Evolutionary conservation across 2,329 filamentous ascomycete genomes (phyloP).

Genomic region (Fusarium coffeatum): DNA sequence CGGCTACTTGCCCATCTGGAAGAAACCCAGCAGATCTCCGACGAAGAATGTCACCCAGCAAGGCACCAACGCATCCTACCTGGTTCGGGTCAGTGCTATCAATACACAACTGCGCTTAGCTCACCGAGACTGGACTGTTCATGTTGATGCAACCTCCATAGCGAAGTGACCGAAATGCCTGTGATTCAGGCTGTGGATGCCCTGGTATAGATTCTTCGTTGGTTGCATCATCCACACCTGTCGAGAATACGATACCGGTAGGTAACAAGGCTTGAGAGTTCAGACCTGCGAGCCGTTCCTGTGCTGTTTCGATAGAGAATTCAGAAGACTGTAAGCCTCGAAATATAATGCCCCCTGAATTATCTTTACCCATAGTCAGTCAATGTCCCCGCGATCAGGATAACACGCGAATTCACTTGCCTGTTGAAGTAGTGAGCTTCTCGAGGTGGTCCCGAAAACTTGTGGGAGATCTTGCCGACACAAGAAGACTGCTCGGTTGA

Average conservation of each 20-base stretch:
- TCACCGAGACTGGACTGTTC: conserved; percentile 76
- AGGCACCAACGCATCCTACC: conserved; percentile 87
- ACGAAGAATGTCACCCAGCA: conserved; percentile 82
- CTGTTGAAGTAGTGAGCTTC: conserved; percentile 25
- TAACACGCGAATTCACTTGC: conserved; percentile 10
- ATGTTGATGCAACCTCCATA: conserved; percentile 78
- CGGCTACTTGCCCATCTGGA: conserved; percentile 66
- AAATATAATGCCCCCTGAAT: conserved; percentile 54
- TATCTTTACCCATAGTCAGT: conserved; percentile 13
- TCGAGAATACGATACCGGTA: conserved; percentile 39
- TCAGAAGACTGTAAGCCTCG: conserved; percentile 77
- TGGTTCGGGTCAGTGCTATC: conserved; percentile 47
- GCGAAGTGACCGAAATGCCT: conserved; percentile 71
- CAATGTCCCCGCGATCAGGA: background rate
- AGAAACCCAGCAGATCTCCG: conserved; percentile 67
- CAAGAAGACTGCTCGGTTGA: conserved; percentile 67
- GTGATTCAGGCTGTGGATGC: conserved; percentile 57
- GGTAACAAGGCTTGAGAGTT: conserved; percentile 21
- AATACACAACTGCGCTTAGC: background rate
- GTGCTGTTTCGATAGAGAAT: conserved; percentile 76
- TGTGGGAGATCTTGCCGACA: conserved; percentile 61
- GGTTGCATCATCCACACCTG: conserved; percentile 10
- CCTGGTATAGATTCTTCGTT: conserved; percentile 50
- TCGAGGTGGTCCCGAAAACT: conserved; percentile 51
- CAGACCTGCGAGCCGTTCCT: conserved; percentile 69